Evolutionary conservation across 2,329 filamentous ascomycete species (phyloP).

Genomic region (Aspergillus intermedius): DNA sequence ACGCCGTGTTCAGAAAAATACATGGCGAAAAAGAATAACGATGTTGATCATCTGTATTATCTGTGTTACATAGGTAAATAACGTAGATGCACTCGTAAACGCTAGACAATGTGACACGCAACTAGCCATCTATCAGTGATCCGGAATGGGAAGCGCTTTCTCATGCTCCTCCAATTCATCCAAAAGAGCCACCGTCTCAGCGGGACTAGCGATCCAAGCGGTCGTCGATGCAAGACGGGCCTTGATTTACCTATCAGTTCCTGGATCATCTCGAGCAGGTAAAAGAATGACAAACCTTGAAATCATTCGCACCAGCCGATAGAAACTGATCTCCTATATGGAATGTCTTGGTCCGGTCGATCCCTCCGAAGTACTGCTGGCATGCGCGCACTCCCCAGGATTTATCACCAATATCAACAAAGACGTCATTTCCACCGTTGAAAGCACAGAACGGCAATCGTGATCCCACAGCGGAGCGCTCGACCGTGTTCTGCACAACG

Average conservation of each 20-base stretch:
- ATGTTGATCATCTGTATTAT: neutral
- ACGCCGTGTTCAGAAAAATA: neutral
- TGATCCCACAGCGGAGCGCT: conserved; percentile 64
- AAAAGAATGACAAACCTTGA: conserved; percentile 55
- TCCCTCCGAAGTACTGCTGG: conserved; percentile 77
- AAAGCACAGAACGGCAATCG: conserved; percentile 90
- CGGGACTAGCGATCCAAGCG: conserved; percentile 90
- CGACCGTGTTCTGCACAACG: conserved; percentile 85
- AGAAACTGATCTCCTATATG: conserved; percentile 96
- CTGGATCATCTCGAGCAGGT: neutral
- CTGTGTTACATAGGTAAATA: neutral
- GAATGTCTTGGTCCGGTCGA: conserved; percentile 71
- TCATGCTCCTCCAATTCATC: conserved; percentile 66
- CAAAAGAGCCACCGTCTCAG: conserved; percentile 80
- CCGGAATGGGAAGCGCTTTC: neutral
- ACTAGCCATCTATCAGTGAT: neutral
- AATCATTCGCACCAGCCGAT: conserved; percentile 92
- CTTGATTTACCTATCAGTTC: conserved; percentile 18
- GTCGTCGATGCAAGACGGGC: conserved; percentile 87
- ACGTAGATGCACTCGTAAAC: neutral
- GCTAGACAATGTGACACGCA: too few relatives aligned
- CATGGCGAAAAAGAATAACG: neutral
- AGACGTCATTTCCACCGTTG: conserved; percentile 94
- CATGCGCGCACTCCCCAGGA: conserved; percentile 90
- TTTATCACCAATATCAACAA: conserved; percentile 98